Base-by-base conservation (phyloP, 352 stramenopile species). In the Phytophthora europaea region DNA sequence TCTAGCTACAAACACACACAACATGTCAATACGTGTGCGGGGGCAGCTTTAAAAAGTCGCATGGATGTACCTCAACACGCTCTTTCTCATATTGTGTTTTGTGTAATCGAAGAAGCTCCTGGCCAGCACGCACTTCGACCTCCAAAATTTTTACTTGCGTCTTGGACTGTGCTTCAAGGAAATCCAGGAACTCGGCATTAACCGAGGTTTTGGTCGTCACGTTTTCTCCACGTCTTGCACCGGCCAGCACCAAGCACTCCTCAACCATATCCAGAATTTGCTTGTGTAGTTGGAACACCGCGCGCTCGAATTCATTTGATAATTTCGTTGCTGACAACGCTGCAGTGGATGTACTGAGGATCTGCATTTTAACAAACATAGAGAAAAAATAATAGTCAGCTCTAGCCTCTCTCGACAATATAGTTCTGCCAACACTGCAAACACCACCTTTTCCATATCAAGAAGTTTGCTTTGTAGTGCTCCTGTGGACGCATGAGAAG, bases 51-150 rank as follows among this genome's bases (percentile, higher is more conserved):
- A 47, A 15, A 22, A 2, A 52, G 1, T 36, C 23, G 0, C 48
- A 20, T 38, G 28, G 18, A 60, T 65, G 9, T 56, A 90, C 83
- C 71, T 85, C 74, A 1, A 52, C 26, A 2, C 81, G 57, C 22
- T 93, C 85, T 67, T 83, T 85, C 31, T 88, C 72, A 22, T 86
- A 76, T 20, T 93, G 83, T 0, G 70, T 61, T 51, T 87, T 89
- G 50, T 90, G 83, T 8, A 93, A 52, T 0, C 85, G 81, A 12
- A 90, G 68, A 15, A 93, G 72, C 15, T 93, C 85, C 60, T 91
- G 80, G 0, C 85, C 83, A 4, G 85, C 85, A 8, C 81, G 79
- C 3, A 93, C 61, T 63, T 93, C 85, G 18, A 86, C 80, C 57
- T 93, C 78, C 4, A 93, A 75, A 34, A 93, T 82, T 65, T 80